Conservation (phyloP, 306 rosid species). For the Psophocarpus tetragonolobus region DNA sequence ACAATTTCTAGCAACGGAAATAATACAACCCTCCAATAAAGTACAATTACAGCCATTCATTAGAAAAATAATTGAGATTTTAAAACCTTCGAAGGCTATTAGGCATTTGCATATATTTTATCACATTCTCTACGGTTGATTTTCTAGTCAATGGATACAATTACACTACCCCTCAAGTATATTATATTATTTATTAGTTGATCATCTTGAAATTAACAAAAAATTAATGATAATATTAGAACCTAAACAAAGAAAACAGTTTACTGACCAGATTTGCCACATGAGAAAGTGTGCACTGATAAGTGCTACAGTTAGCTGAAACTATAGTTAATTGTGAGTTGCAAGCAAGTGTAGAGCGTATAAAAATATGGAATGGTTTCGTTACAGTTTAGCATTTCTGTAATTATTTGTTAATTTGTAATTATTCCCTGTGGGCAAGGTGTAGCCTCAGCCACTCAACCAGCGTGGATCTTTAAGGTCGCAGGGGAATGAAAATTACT, state of each 20-base stretch:
- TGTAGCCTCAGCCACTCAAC: too few species aligned
- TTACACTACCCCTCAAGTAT: neutral
- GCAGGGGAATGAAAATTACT: too few species aligned
- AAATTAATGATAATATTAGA: neutral
- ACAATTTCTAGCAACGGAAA: slow-evolving; percentile 9
- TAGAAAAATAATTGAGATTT: neutral
- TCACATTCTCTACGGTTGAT: neutral
- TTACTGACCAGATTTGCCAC: neutral
- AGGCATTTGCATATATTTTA: neutral
- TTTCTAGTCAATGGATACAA: neutral
- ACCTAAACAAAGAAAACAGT: neutral
- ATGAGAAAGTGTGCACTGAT: neutral
- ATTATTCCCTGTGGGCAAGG: too few species aligned
- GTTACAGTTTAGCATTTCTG: neutral
- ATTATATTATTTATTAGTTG: too few species aligned
- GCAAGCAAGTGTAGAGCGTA: neutral
- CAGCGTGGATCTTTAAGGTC: too few species aligned
- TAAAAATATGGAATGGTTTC: neutral
- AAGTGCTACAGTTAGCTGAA: neutral
- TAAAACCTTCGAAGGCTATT: neutral
- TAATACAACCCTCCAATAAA: slow-evolving; percentile 7
- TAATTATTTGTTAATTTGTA: neutral
- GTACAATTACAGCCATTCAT: neutral
- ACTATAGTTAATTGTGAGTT: neutral
- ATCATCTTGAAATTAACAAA: neutral